These are phyloP conservation scores for Fusarium sarcochroum DNA, from an alignment of 2,329 filamentous ascomycete genomes.

Conservation along the genomic window DNA sequence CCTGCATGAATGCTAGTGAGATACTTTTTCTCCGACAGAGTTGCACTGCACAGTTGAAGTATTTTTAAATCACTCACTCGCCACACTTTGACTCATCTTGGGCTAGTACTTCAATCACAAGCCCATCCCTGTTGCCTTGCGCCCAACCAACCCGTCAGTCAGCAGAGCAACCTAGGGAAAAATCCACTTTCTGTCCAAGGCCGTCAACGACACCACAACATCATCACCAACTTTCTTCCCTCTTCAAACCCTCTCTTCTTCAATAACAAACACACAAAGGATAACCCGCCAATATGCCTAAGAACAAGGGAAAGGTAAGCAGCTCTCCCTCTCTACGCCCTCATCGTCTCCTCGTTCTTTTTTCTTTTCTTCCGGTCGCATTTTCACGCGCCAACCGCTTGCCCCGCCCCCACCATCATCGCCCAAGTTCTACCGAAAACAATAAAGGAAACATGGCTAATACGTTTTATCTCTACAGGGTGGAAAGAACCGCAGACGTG, in stretches of 20 bases:
- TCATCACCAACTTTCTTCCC: conserved; percentile 40
- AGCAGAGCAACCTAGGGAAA: conserved; percentile 40
- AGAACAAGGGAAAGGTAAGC: conserved; percentile 98
- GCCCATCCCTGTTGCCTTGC: conserved; percentile 17
- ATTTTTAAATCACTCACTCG: conserved; percentile 7
- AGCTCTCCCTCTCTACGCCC: conserved; percentile 46
- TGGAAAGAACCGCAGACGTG: conserved; percentile 97
- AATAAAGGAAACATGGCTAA: conserved; percentile 38
- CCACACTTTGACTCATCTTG: conserved; percentile 36
- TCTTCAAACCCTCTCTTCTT: conserved; percentile 12
- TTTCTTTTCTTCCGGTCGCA: conserved; percentile 7
- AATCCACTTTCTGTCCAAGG: conserved; percentile 46
- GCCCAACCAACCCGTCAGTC: conserved; percentile 37
- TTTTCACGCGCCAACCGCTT: conserved; percentile 34
- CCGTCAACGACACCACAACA: conserved; percentile 45
- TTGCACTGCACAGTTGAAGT: not conserved
- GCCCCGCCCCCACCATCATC: conserved; percentile 51
- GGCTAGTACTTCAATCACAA: conserved; percentile 28
- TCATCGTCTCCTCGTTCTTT: not conserved
- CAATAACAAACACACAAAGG: conserved; percentile 16
- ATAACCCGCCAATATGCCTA: conserved; percentile 78
- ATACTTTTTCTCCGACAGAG: conserved; percentile 4
- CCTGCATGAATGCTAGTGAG: conserved; percentile 18
- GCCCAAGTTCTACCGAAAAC: conserved; percentile 29
- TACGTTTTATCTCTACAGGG: conserved; percentile 69